phyloP scores from a whole-genome alignment of 768 basidiomycete species.

The Dacryopinax primogenitus region DNA sequence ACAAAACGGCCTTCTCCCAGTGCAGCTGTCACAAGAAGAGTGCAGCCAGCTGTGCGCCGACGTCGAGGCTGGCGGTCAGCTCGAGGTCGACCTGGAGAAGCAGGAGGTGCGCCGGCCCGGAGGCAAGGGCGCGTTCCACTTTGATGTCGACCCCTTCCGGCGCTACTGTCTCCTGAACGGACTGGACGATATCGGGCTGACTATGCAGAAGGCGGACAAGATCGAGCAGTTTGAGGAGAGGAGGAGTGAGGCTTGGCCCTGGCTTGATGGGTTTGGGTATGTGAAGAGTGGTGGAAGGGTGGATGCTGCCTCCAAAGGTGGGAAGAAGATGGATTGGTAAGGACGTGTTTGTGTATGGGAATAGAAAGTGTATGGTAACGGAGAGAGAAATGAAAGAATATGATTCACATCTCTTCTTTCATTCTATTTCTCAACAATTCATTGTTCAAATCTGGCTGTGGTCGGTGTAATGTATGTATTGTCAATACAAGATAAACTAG shows the following conservation, averaged over 20 bases:
- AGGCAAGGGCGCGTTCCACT: slow-evolving; percentile 58
- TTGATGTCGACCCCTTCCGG: slow-evolving; percentile 80
- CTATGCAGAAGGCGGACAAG: slow-evolving; percentile 60
- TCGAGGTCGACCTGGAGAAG: slow-evolving; percentile 77
- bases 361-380: not conserved
- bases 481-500: no score
- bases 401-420: no score
- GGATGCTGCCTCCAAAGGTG: slow-evolving; percentile 21
- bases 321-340: slow-evolving; percentile 30
- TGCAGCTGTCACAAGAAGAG: slow-evolving; percentile 53
- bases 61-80: slow-evolving; percentile 56
- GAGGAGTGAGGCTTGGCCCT: slow-evolving; percentile 73
- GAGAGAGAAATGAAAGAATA: not conserved
- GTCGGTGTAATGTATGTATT: no score
- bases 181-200: slow-evolving; percentile 91
- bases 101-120: slow-evolving; percentile 55
- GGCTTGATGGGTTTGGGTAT: slow-evolving; percentile 94
- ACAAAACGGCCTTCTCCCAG: slow-evolving; percentile 87
- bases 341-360: not conserved
- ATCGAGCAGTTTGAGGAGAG: slow-evolving; percentile 71
- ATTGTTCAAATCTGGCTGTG: no score
- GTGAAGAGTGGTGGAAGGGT: slow-evolving; percentile 41
- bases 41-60: slow-evolving; percentile 64
- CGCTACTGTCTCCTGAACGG: slow-evolving; percentile 90
- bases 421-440: no score